These are phyloP conservation scores for Bipolaris oryzae DNA, from an alignment of 2,329 filamentous ascomycete genomes.

Conservation along the genomic window DNA sequence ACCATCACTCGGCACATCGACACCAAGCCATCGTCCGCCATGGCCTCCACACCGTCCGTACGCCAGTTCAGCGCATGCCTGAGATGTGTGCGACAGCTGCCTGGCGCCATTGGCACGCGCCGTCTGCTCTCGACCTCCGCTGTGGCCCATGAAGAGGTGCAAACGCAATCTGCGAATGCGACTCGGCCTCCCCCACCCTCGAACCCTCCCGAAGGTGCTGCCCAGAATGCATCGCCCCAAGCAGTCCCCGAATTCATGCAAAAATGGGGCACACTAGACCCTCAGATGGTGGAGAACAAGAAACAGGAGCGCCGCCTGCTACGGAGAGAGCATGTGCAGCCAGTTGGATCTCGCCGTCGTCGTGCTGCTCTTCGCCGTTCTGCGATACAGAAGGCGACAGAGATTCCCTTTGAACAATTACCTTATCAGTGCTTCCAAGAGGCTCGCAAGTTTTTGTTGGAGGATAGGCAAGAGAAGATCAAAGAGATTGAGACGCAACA, in stretches of 20 bases:
- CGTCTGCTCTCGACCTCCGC: constrained; percentile 59
- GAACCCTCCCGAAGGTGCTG: constrained; percentile 15
- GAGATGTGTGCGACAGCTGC: constrained; percentile 40
- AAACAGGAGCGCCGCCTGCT: constrained; percentile 70
- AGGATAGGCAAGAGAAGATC: constrained; percentile 82
- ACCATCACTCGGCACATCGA: constrained; percentile 9
- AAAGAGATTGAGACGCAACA: constrained; percentile 71
- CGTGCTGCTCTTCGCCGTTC: constrained; percentile 57
- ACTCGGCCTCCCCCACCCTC: constrained; percentile 29
- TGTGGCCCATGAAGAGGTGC: constrained; percentile 51
- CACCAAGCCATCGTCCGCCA: constrained; percentile 25
- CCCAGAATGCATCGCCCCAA: constrained; percentile 17
- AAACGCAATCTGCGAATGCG: constrained; percentile 37
- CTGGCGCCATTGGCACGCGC: constrained; percentile 37
- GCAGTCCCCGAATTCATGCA: constrained; percentile 42
- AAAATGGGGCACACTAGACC: constrained; percentile 45
- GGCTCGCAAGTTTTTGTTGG: constrained; percentile 79
- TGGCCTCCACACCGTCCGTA: constrained; percentile 45
- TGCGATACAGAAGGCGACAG: constrained; percentile 59
- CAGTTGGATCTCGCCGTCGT: constrained; percentile 83
- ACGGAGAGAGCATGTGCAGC: constrained; percentile 67
- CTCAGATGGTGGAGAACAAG: constrained; percentile 43
- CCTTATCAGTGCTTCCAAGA: constrained; percentile 99
- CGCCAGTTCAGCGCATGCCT: constrained; percentile 45
- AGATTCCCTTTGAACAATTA: constrained; percentile 87